phyloP scores from a whole-genome alignment of 2,329 filamentous ascomycete genomes.

The Colletotrichum godetiae region DNA sequence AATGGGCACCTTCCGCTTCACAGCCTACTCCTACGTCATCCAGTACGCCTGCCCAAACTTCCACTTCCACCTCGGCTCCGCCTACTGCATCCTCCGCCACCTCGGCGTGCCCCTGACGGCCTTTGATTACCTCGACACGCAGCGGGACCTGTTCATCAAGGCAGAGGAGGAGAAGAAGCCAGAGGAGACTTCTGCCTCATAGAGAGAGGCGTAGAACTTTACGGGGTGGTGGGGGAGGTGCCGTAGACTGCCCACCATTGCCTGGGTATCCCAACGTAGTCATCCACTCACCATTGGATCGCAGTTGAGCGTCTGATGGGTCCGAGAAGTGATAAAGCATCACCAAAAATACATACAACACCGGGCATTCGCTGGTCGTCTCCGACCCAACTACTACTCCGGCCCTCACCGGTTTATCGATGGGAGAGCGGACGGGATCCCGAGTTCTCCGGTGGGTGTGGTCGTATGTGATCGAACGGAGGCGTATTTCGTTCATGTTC shows the following conservation, averaged over 20 bases:
- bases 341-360: too few species aligned
- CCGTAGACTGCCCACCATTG: too few species aligned
- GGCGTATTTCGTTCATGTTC: neutral
- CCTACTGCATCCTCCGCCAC: conserved; percentile 66
- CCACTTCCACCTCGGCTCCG: conserved; percentile 68
- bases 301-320: too few species aligned
- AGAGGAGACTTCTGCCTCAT: neutral
- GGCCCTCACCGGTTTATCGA: too few species aligned
- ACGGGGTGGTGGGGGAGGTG: too few species aligned
- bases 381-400: too few species aligned
- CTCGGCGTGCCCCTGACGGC: conserved; percentile 70
- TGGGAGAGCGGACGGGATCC: too few species aligned
- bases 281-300: too few species aligned
- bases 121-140: conserved; percentile 57
- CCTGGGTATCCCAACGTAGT: too few species aligned
- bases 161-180: conserved; percentile 6
- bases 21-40: conserved; percentile 53
- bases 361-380: too few species aligned
- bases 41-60: conserved; percentile 65
- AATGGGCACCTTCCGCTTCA: conserved; percentile 42
- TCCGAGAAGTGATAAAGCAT: too few species aligned
- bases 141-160: conserved; percentile 23
- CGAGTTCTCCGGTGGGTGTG: too few species aligned
- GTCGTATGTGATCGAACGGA: neutral
- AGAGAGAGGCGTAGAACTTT: neutral